These are phyloP conservation scores for Colletotrichum eleusines DNA, from an alignment of 2,329 filamentous ascomycete species.

Conservation along the genomic window DNA sequence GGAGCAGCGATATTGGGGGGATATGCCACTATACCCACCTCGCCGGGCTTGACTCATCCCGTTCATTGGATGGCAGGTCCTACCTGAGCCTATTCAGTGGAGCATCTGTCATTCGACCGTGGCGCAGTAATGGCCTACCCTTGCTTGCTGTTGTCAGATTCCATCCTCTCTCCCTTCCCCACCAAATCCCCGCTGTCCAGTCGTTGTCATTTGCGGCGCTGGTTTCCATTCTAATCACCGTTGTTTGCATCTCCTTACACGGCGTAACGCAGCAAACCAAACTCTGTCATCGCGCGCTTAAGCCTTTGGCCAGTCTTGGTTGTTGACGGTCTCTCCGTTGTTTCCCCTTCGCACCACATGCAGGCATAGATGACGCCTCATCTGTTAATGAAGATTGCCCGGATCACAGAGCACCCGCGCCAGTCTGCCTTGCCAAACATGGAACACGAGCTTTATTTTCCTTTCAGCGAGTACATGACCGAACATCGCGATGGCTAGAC, in stretches of 20 bases:
- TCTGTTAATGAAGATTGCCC: not conserved
- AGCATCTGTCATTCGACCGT: not conserved
- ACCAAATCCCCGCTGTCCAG: not conserved
- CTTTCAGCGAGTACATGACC: not conserved
- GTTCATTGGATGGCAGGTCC: conserved; percentile 13
- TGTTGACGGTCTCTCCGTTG: conserved; percentile 13
- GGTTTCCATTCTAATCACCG: not conserved
- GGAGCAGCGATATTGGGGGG: conserved; percentile 18
- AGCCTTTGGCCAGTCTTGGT: not conserved
- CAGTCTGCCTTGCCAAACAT: conserved; percentile 32
- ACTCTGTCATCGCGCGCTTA: conserved; percentile 7
- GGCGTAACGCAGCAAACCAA: conserved; percentile 38
- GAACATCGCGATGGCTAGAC: not conserved
- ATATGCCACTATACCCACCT: conserved; percentile 6
- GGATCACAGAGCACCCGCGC: conserved; percentile 8
- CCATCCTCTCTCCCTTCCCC: not conserved
- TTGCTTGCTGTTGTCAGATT: not conserved
- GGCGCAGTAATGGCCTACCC: conserved; percentile 20
- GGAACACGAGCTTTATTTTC: conserved; percentile 13
- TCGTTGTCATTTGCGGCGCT: not conserved
- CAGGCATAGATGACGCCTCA: not conserved
- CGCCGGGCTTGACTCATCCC: not conserved
- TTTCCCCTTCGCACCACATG: not conserved
- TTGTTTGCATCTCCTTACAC: not conserved
- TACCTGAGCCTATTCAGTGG: conserved; percentile 21